Evolutionary conservation across 140 eudicot genomes (phyloP).

Genomic region (Cichorium intybus): DNA sequence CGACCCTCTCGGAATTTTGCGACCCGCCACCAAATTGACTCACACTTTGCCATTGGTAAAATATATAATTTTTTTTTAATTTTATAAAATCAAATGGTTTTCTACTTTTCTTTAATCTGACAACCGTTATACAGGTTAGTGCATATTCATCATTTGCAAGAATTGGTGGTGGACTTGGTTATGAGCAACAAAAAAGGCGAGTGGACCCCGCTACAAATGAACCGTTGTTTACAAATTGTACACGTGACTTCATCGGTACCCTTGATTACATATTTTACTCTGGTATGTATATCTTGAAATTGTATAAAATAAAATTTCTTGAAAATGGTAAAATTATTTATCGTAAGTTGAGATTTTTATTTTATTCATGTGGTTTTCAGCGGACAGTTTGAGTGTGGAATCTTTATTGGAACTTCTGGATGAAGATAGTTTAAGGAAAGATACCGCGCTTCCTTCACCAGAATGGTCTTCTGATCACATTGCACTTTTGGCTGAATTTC

Average conservation of each 20-base stretch:
- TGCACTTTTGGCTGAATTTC: slow-evolving; percentile 92
- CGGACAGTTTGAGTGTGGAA: slow-evolving; percentile 87
- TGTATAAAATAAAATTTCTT: neutral
- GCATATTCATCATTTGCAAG: slow-evolving; percentile 97
- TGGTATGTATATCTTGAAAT: slow-evolving; percentile 32
- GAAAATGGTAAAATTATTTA: neutral
- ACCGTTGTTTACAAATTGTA: slow-evolving; percentile 90
- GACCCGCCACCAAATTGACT: slow-evolving; percentile 65
- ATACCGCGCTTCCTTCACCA: slow-evolving; percentile 96
- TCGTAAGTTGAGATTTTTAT: neutral
- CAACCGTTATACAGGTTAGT: too few species aligned
- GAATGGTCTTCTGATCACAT: slow-evolving; percentile 99
- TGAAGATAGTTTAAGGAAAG: slow-evolving; percentile 91
- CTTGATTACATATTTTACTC: slow-evolving; percentile 97
- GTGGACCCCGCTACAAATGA: slow-evolving; percentile 92
- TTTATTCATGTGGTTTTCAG: slow-evolving; percentile 40
- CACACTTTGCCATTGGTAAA: slow-evolving; percentile 91
- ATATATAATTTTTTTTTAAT: neutral
- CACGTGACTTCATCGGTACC: slow-evolving; percentile 90
- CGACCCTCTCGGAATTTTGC: slow-evolving; percentile 87
- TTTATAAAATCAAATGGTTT: neutral
- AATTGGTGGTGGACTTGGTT: slow-evolving; percentile 57
- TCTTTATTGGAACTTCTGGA: slow-evolving; percentile 90
- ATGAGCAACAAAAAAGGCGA: slow-evolving; percentile 81
- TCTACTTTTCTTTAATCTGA: too few species aligned